Base-by-base conservation (phyloP, 306 rosid genomes). In the Clitoria ternatea region DNA sequence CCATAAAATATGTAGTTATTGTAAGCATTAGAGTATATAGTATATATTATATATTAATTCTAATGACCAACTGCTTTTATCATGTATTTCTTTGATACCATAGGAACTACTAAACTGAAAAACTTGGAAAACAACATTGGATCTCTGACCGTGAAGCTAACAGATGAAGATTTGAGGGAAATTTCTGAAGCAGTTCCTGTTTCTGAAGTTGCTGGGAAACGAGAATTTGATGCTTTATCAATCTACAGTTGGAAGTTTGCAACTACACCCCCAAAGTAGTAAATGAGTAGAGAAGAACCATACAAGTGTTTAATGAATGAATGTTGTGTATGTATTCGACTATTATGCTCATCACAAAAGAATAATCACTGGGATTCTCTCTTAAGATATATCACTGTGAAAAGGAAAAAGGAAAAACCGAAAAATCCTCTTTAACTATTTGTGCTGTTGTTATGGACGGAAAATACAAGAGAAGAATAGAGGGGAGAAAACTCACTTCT, bases 71-170 rank as follows among this genome's bases (percentile, higher is more conserved):
- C 23, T 69, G 73, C 10, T 77, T 35, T 62, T n/a, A 12, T 69
- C 35, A 36, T 54, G 20, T 29, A 63, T 70, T 69, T 57, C 39
- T 43, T 33, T 65, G 67, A 56, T 78, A 14, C 48, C 22, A 30
- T 57, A 88, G 97, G 91, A 24, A 88, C 97, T 54, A 88, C 90
- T 35, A 83, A 82, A 68, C 42, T 82, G 43, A 69, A 52, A 77
- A 86, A 90, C 83, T 85, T 90, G 30, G 90, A 80, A 35, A 79
- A 45, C 82, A 90, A 90, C 73, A 67, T 88, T 32, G 87, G 79
- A 43, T 84, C 94, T 33, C 53, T 90, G 83, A 12, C 12, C 9
- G 81, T 85, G 44, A 82, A 82, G 87, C 86, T 90, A 59, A 81
- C 90, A 62, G 61, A 82, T n/a, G 77, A 81, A 50, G 77, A 88